Percentiles rank a stretch among this genome's conserved stretches.
phyloP scores from a whole-genome alignment of 768 basidiomycete genomes.

The Macrolepiota fuliginosa region DNA sequence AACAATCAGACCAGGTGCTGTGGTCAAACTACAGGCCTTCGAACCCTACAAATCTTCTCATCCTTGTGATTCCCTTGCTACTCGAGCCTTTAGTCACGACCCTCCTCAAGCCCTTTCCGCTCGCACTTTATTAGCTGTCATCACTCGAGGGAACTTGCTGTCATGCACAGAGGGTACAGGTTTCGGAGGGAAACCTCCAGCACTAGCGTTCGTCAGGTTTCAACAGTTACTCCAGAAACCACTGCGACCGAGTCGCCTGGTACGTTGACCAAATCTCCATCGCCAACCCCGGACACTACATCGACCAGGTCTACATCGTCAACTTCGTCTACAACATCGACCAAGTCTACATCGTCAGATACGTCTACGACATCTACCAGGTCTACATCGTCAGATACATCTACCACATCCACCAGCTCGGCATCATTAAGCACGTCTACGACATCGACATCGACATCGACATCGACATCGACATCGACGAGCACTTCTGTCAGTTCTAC shows the following conservation, averaged over 20 bases:
- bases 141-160: neutral
- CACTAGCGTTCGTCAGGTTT: neutral
- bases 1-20: neutral
- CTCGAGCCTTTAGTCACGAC: no score
- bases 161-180: neutral
- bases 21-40: neutral
- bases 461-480: neutral
- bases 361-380: neutral
- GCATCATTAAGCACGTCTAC: neutral
- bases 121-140: neutral
- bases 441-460: neutral
- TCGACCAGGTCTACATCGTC: neutral
- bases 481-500: neutral
- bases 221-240: neutral
- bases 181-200: neutral
- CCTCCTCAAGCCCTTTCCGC: neutral
- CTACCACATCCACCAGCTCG: neutral
- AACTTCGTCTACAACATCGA: neutral
- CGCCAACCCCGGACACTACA: neutral
- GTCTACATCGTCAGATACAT: neutral
- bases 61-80: no score
- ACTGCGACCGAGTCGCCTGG: neutral
- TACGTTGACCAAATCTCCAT: neutral
- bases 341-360: neutral
- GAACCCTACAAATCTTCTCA: slow-evolving; percentile 1